Evolutionary conservation across 345 rosid species (phyloP).

Genomic region (Gossypium herbaceum): DNA sequence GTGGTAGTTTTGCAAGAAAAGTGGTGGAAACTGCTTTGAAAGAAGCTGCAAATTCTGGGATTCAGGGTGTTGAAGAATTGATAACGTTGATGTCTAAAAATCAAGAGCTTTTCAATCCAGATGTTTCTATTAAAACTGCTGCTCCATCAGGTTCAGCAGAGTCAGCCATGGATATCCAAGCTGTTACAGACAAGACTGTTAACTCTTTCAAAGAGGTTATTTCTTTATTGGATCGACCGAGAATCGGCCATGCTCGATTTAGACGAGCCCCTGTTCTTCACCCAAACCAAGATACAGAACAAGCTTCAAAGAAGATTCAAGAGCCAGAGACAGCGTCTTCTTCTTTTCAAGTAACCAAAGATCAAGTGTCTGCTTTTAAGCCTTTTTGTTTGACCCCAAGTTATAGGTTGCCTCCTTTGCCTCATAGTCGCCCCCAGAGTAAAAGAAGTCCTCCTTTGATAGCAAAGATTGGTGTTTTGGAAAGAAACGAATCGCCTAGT

Average conservation of each 20-base stretch:
- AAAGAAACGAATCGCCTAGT: slow-evolving; percentile 35
- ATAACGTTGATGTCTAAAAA: slow-evolving; percentile 43
- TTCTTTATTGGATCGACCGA: slow-evolving; percentile 57
- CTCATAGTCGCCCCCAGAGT: slow-evolving; percentile 36
- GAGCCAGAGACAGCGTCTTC: slow-evolving; percentile 11
- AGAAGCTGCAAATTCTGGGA: slow-evolving; percentile 81
- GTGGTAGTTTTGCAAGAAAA: slow-evolving; percentile 28
- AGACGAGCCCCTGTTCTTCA: slow-evolving; percentile 45
- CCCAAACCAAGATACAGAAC: slow-evolving; percentile 11
- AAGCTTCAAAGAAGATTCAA: slow-evolving; percentile 16
- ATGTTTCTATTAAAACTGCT: neutral
- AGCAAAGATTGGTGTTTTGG: slow-evolving; percentile 26
- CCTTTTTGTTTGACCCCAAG: slow-evolving; percentile 65
- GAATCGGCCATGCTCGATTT: slow-evolving; percentile 90
- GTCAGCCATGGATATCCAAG: slow-evolving; percentile 40
- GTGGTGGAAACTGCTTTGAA: slow-evolving; percentile 52
- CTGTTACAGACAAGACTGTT: slow-evolving; percentile 69
- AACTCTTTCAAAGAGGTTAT: slow-evolving; percentile 68
- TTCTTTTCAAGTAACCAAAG: slow-evolving; percentile 18
- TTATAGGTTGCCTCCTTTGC: slow-evolving; percentile 74
- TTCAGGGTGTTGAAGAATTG: slow-evolving; percentile 74
- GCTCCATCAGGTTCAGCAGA: neutral
- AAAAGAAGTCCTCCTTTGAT: slow-evolving; percentile 17
- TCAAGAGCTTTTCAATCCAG: slow-evolving; percentile 24
- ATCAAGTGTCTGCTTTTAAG: slow-evolving; percentile 53